Conservation (phyloP, 176 grass and related monocot genomes). For the Carex kokanica region DNA sequence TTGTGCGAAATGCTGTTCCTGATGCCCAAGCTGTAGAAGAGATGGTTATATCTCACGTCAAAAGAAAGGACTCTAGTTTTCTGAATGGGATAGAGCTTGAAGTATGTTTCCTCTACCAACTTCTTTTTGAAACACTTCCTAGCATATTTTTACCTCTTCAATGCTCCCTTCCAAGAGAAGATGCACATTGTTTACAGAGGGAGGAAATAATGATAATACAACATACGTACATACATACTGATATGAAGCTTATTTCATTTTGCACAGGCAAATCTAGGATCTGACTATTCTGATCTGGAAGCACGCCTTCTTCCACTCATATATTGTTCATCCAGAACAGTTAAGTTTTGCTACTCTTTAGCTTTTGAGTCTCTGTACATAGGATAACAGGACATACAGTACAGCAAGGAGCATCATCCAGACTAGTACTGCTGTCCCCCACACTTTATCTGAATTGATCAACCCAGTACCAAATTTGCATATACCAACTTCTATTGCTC, state of each 20-base stretch:
- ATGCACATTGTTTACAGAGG: background rate
- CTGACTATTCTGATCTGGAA: constrained; percentile 71
- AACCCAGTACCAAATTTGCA: background rate
- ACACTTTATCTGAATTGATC: background rate
- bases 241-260: background rate
- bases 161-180: background rate
- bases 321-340: constrained; percentile 87
- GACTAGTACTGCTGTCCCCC: background rate
- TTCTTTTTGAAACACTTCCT: constrained; percentile 26
- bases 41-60: constrained; percentile 63
- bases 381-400: background rate
- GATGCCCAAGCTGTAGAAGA: constrained; percentile 73
- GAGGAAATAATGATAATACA: background rate
- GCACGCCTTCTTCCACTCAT: constrained; percentile 90
- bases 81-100: constrained; percentile 71
- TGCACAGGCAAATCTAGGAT: constrained; percentile 49
- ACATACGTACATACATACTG: background rate
- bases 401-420: background rate
- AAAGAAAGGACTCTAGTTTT: constrained; percentile 46
- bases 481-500: background rate
- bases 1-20: constrained; percentile 84
- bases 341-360: constrained; percentile 39
- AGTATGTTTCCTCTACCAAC: constrained; percentile 42
- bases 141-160: background rate
- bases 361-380: background rate